Conservation (phyloP, 1,284 basidiomycete species). For the Naganishia sp. region DNA sequence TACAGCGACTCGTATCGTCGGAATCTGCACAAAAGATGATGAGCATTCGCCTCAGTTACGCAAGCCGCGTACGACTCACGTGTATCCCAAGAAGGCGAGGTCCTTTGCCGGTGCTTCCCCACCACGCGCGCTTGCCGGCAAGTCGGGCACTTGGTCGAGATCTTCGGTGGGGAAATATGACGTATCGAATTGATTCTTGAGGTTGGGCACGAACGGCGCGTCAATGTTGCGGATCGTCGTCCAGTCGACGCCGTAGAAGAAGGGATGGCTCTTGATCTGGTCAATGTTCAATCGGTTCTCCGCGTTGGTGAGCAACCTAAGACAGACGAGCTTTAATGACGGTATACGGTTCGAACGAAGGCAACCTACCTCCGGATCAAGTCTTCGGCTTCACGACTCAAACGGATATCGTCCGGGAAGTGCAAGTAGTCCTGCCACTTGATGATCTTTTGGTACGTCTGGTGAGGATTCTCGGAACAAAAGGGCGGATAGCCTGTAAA, state of each 20-base stretch:
- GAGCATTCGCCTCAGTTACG: not conserved
- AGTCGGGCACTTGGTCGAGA: conserved; percentile 75
- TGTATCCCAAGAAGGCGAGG: conserved; percentile 85
- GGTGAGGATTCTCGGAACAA: conserved; percentile 95
- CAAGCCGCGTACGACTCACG: conserved; percentile 28
- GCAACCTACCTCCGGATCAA: conserved; percentile 68
- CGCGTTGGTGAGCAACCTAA: conserved; percentile 76
- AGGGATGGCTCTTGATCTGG: conserved; percentile 90
- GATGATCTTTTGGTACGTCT: conserved; percentile 98
- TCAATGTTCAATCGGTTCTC: conserved; percentile 76
- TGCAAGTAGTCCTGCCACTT: conserved; percentile 87
- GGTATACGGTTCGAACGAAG: not conserved
- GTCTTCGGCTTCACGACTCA: conserved; percentile 89
- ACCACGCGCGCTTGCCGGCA: conserved; percentile 61
- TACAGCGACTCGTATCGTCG: conserved; percentile 53
- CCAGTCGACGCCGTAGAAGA: conserved; percentile 98
- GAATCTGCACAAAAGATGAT: conserved; percentile 39
- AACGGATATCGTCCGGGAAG: conserved; percentile 95
- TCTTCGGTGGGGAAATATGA: conserved; percentile 98
- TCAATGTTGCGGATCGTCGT: conserved; percentile 84
- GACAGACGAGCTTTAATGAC: not conserved
- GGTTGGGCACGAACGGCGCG: conserved; percentile 90
- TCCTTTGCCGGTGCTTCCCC: conserved; percentile 72
- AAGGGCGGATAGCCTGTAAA: conserved; percentile 80
- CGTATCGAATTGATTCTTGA: conserved; percentile 90